phyloP scores from a whole-genome alignment of 495 filamentous ascomycete genomes.

The Penicillium parvum region DNA sequence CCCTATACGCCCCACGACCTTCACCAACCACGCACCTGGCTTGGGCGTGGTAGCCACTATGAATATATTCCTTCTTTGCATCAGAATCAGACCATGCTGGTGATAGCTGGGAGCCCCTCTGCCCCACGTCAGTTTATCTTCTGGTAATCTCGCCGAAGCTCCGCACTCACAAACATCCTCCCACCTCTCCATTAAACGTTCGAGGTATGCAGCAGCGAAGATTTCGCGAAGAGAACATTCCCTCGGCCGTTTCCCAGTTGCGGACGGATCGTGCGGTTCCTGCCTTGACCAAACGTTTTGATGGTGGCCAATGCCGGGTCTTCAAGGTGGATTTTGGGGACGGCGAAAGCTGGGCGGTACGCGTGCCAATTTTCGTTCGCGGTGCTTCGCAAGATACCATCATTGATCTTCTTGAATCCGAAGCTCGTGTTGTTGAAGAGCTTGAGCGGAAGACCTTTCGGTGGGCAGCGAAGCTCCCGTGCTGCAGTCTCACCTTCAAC shows the following conservation, averaged over 20 bases:
- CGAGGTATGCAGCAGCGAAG: neutral
- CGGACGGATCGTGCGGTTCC: slow-evolving; percentile 9
- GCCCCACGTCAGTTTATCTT: no score
- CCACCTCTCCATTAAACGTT: no score
- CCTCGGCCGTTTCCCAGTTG: slow-evolving; percentile 7
- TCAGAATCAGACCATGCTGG: no score
- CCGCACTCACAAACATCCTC: no score
- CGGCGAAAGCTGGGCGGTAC: slow-evolving; percentile 13
- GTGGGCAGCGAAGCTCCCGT: slow-evolving; percentile 12
- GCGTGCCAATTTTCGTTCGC: slow-evolving; percentile 9
- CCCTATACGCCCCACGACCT: no score
- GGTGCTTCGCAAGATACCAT: slow-evolving; percentile 1
- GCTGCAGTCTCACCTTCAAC: slow-evolving; percentile 9
- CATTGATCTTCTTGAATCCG: slow-evolving; percentile 7
- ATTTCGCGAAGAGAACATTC: slow-evolving; percentile 2
- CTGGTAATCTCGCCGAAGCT: no score
- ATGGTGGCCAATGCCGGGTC: slow-evolving; percentile 6
- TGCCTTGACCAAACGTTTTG: slow-evolving; percentile 1
- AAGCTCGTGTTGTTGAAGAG: slow-evolving; percentile 3
- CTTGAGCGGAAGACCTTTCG: slow-evolving; percentile 7
- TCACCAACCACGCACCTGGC: no score
- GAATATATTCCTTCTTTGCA: no score
- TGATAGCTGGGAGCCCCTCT: no score
- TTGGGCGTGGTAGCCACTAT: no score
- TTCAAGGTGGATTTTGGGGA: slow-evolving; percentile 15